These are phyloP conservation scores for Arctium lappa DNA, from an alignment of 129 eudicot genomes.

Conservation along the genomic window DNA sequence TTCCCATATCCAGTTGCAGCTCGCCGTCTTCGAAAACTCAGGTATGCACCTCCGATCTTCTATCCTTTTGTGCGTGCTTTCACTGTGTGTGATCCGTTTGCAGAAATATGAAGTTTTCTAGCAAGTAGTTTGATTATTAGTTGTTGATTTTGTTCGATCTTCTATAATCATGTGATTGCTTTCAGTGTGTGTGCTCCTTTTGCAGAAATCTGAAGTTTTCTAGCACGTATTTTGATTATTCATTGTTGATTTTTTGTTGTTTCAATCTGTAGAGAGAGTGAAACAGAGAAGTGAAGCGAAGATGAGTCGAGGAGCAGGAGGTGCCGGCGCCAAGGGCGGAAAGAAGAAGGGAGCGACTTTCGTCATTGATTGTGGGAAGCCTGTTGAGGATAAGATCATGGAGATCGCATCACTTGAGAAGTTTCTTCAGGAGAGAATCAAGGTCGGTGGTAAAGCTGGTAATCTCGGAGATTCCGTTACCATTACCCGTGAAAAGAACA, in stretches of 20 bases:
- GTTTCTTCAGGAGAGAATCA: conserved; percentile 56
- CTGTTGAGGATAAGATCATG: conserved; percentile 61
- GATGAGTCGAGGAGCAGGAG: conserved; percentile 48
- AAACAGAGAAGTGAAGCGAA: conserved; percentile 16
- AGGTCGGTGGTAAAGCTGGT: conserved; percentile 57
- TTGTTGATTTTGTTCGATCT: too few species aligned
- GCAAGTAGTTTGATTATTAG: neutral
- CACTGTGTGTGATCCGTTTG: neutral
- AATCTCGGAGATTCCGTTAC: conserved; percentile 53
- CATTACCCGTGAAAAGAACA: conserved; percentile 51
- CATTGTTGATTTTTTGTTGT: neutral
- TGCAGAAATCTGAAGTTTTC: neutral
- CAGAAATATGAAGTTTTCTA: neutral
- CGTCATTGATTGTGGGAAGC: conserved; percentile 55
- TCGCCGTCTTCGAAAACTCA: conserved; percentile 31
- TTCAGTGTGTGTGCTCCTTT: neutral
- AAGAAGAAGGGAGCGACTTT: conserved; percentile 45
- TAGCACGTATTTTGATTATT: neutral
- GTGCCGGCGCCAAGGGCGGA: conserved; percentile 36
- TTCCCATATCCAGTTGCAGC: conserved; percentile 3
- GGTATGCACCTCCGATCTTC: neutral
- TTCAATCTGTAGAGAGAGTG: neutral
- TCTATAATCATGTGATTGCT: neutral
- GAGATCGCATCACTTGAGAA: conserved; percentile 54
- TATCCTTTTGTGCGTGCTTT: neutral